These are phyloP conservation scores for Hymenoscyphus occultus DNA, from an alignment of 2,329 filamentous ascomycete genomes.

Conservation along the genomic window DNA sequence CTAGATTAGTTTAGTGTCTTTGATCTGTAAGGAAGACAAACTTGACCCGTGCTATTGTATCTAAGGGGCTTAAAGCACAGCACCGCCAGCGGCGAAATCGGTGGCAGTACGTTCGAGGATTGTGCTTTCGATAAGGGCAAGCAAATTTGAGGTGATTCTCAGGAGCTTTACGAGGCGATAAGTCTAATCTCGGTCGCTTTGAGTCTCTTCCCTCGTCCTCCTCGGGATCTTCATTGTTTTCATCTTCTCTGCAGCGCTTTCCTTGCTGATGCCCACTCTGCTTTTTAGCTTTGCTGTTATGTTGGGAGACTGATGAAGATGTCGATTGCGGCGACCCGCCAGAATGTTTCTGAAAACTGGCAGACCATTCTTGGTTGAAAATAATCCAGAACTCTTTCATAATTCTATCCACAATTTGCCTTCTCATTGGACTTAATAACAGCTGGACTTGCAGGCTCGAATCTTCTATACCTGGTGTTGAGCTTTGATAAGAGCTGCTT, in stretches of 20 bases:
- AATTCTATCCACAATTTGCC: constrained; percentile 7
- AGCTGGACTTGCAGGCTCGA: neutral
- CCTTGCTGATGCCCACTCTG: neutral
- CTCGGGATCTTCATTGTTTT: neutral
- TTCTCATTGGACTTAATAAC: neutral
- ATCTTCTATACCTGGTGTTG: neutral
- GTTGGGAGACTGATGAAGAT: neutral
- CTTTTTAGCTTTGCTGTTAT: neutral
- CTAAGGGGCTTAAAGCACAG: constrained; percentile 16
- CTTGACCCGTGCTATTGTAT: constrained; percentile 20
- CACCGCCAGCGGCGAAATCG: constrained; percentile 7
- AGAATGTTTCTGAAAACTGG: constrained; percentile 23
- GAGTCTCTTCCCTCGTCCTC: neutral
- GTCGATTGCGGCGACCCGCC: constrained; percentile 6
- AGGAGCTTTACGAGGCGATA: neutral
- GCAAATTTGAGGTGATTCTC: constrained; percentile 7
- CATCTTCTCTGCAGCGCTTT: neutral
- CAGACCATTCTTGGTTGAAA: constrained; percentile 34
- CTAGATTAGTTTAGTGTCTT: neutral
- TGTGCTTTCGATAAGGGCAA: constrained; percentile 17
- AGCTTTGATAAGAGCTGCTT: neutral
- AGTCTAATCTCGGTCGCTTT: neutral
- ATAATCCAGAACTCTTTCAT: constrained; percentile 17
- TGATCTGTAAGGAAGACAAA: neutral
- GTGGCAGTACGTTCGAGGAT: constrained; percentile 17